phyloP scores from a whole-genome alignment of 2,329 filamentous ascomycete genomes.

The Hymenoscyphus scutula region DNA sequence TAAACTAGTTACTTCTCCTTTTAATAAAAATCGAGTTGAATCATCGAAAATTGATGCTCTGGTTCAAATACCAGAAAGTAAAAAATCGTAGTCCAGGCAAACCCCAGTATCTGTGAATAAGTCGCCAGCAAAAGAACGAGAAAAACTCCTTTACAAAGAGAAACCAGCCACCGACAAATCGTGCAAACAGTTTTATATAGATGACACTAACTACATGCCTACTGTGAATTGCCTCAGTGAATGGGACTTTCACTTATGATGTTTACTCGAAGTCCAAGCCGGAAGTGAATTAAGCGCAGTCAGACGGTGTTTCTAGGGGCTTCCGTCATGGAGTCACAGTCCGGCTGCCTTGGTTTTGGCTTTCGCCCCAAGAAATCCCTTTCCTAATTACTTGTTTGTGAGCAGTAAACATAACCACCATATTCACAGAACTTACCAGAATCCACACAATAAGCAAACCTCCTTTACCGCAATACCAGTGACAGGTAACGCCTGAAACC shows the following conservation, averaged over 20 bases:
- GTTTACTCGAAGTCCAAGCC: background rate
- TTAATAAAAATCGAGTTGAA: background rate
- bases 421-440: background rate
- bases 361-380: background rate
- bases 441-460: background rate
- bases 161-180: background rate
- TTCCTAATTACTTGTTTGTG: background rate
- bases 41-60: background rate
- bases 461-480: background rate
- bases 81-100: background rate
- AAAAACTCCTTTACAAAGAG: background rate
- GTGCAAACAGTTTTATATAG: background rate
- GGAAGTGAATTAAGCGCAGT: background rate
- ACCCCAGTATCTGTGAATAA: background rate
- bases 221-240: background rate
- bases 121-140: background rate
- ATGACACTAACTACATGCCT: background rate
- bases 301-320: background rate
- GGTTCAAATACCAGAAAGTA: background rate
- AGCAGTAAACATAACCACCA: background rate
- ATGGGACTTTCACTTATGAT: background rate
- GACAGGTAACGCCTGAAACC: too few species aligned
- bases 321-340: background rate
- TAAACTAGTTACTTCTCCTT: background rate
- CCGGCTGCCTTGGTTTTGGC: background rate